Conservation (phyloP, 1,284 basidiomycete species). For the Peniophora sp. region DNA sequence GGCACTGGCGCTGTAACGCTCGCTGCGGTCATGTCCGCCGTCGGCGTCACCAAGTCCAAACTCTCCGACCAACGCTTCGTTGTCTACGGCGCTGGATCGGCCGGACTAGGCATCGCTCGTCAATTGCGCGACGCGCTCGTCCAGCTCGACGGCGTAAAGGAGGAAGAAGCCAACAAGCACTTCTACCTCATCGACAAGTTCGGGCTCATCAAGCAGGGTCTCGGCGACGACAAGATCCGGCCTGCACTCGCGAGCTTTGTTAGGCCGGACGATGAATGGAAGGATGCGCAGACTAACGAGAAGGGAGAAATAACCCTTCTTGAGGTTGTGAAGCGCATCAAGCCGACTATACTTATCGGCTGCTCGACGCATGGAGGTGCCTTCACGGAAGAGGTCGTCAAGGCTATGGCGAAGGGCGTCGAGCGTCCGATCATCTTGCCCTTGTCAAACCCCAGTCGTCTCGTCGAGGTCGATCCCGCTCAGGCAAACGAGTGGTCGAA, state of each 20-base stretch:
- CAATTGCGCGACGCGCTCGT: constrained; percentile 75
- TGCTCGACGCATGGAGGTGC: constrained; percentile 74
- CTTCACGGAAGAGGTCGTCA: constrained; percentile 74
- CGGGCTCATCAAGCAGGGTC: constrained; percentile 46
- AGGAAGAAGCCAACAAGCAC: constrained; percentile 48
- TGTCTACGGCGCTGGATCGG: constrained; percentile 77
- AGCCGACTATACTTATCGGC: constrained; percentile 73
- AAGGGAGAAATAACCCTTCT: constrained; percentile 43
- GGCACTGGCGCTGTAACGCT: constrained; percentile 83
- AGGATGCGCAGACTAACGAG: constrained; percentile 29
- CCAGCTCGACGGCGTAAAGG: constrained; percentile 45
- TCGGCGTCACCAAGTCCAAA: constrained; percentile 63
- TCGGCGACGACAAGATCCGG: constrained; percentile 41
- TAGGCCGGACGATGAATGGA: constrained; percentile 47
- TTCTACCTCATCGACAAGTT: constrained; percentile 66
- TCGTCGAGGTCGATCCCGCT: constrained; percentile 71
- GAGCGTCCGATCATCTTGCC: constrained; percentile 79
- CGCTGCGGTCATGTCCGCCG: constrained; percentile 69
- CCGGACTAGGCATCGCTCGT: constrained; percentile 71
- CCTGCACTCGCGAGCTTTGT: constrained; percentile 50
- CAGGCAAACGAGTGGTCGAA: constrained; percentile 72
- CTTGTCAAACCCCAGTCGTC: constrained; percentile 72
- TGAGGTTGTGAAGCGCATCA: constrained; percentile 62
- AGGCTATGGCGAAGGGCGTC: constrained; percentile 59
- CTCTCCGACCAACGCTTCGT: constrained; percentile 72